phyloP scores from a whole-genome alignment of 768 basidiomycete genomes.

The Tulasnella sp. region DNA sequence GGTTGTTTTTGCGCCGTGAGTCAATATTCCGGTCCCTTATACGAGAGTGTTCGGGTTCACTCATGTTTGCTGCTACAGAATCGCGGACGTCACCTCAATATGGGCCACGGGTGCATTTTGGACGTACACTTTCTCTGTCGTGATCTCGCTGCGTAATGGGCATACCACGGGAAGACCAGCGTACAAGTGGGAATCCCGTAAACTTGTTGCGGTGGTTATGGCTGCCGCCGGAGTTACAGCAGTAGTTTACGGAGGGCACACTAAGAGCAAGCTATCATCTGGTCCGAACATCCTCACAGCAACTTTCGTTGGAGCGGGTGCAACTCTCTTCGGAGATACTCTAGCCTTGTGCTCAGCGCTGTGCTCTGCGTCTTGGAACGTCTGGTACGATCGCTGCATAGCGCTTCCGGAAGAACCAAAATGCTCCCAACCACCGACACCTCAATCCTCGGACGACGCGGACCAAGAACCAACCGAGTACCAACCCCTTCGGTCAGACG shows the following conservation, averaged over 20 bases:
- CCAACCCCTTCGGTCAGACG: background rate
- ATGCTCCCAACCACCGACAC: background rate
- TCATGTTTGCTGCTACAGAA: constrained; percentile 46
- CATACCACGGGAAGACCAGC: constrained; percentile 31
- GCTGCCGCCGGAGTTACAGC: constrained; percentile 72
- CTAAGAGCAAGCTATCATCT: too few species aligned
- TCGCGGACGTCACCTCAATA: constrained; percentile 72
- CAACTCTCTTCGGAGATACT: constrained; percentile 54
- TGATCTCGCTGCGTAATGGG: background rate
- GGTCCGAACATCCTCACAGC: too few species aligned
- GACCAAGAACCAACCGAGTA: background rate
- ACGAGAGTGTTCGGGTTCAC: constrained; percentile 16
- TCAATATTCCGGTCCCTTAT: constrained; percentile 20
- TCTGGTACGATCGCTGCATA: constrained; percentile 71
- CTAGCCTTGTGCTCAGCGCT: constrained; percentile 65
- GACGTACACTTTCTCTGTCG: constrained; percentile 76
- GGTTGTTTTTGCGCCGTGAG: constrained; percentile 64
- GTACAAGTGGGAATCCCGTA: constrained; percentile 47
- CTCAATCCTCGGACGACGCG: background rate
- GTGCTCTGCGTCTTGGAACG: constrained; percentile 69
- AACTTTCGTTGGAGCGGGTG: too few species aligned
- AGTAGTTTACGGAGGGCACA: constrained; percentile 72
- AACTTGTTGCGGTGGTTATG: constrained; percentile 64
- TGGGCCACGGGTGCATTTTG: constrained; percentile 91
- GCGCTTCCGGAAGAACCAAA: constrained; percentile 38